Conservation (phyloP, 257 asterid species). For the Fraxinus excelsior region DNA sequence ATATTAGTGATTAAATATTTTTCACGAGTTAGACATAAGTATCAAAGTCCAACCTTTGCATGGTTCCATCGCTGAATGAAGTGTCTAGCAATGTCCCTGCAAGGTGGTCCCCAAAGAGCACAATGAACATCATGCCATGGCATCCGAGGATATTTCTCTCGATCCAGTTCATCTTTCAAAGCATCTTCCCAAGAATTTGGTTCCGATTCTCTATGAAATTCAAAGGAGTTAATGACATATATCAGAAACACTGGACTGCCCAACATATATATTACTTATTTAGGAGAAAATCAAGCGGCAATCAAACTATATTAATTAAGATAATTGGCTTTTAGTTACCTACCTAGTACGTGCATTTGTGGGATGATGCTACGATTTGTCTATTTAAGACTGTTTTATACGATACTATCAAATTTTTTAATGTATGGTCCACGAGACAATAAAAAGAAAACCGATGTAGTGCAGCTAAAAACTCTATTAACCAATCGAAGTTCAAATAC, state of each 20-base stretch:
- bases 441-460: too few species aligned
- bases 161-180: slow-evolving; percentile 80
- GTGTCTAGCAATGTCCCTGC: slow-evolving; percentile 94
- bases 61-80: slow-evolving; percentile 98
- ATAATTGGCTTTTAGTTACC: background rate
- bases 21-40: slow-evolving; percentile 12
- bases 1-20: slow-evolving; percentile 33
- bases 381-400: background rate
- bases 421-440: background rate
- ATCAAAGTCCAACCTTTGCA: slow-evolving; percentile 66
- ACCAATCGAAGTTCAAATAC: background rate
- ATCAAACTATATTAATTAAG: background rate
- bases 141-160: slow-evolving; percentile 89
- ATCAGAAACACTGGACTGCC: too few species aligned
- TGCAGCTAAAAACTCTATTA: too few species aligned
- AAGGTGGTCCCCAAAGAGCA: slow-evolving; percentile 98
- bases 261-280: background rate
- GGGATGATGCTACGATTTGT: slow-evolving; percentile 5
- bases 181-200: slow-evolving; percentile 98
- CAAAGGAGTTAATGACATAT: background rate
- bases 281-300: background rate
- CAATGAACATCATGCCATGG: slow-evolving; percentile 99
- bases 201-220: slow-evolving; percentile 77
- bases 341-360: background rate
- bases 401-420: background rate